Evolutionary conservation across 768 basidiomycete species (phyloP), one percentile per base, ranked within the genome.

Genomic region (Lactarius sp.): DNA sequence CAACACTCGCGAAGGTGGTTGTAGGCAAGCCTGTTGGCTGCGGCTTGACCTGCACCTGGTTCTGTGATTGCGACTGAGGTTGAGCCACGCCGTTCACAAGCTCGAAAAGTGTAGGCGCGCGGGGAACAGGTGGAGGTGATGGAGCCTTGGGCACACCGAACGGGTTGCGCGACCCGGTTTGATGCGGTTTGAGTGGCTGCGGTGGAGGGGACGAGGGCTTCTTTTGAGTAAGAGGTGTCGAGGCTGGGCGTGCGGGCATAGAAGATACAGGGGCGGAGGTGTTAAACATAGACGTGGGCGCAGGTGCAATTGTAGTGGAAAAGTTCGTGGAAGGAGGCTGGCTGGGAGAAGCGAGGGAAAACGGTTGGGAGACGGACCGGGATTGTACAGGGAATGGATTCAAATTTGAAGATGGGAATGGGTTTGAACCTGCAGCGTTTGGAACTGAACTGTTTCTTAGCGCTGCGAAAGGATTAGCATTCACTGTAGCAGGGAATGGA

Each of bases 151-250:
- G 83, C 36, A 84, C 83, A 6, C 94, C 95, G 67, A 99, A 99
- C 3, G 97, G 97, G 80, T 99, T 99, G 68, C 85, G 86, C 7
- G 92, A 92, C 33, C 97, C 96, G 3, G 97, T 99, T 72, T 89
- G 85, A 73, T 98, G 95, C 6, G 94, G 81, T 69, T 85, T 86
- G 33, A 98, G 81, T 7, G 86, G 85, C 70, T 87, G 85, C 2
- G 80, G 78, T 3, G 77, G 67, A 42, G 81, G 79, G 5, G 81
- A 81, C 6, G 67, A 62, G 2, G 80, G 76, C 6, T 71, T 70
- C 36, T 72, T 66, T 34, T 76, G 69, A 49, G 80, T 81, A 22
- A 88, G 78, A 9, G 91, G 91, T 1, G 90, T 90, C 1, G 91
- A 92, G 0, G 84, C 85, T 16, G 87, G 87, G 6, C 87, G 85